These are phyloP conservation scores for Pseudocercospora eumusae DNA, from an alignment of 2,329 filamentous ascomycete species.

Conservation along the genomic window DNA sequence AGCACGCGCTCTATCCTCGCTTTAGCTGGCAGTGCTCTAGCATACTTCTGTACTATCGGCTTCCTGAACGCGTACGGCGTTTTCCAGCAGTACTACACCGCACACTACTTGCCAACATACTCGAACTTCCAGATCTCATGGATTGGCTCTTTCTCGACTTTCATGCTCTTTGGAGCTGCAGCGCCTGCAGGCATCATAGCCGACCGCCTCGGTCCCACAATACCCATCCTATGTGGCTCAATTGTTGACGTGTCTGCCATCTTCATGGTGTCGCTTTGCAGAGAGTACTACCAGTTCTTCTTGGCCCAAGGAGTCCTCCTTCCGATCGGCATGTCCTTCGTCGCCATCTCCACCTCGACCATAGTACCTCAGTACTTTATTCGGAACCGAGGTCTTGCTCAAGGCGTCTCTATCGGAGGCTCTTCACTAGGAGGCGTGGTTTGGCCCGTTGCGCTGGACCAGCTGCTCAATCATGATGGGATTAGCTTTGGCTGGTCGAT, in stretches of 20 bases:
- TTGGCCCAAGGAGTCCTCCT: constrained; percentile 53
- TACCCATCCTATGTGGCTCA: constrained; percentile 28
- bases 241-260: constrained; percentile 47
- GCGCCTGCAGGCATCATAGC: constrained; percentile 34
- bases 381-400: constrained; percentile 49
- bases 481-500: constrained; percentile 59
- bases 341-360: constrained; percentile 50
- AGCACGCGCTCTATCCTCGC: constrained; percentile 25
- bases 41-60: constrained; percentile 33
- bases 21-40: constrained; percentile 24
- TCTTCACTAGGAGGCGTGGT: constrained; percentile 21
- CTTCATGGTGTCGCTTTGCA: constrained; percentile 51
- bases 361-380: constrained; percentile 51
- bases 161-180: constrained; percentile 34
- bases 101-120: constrained; percentile 24
- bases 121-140: constrained; percentile 36
- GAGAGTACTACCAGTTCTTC: constrained; percentile 56
- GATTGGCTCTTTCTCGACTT: constrained; percentile 35
- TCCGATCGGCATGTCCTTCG: constrained; percentile 46
- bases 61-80: constrained; percentile 35
- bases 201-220: constrained; percentile 34
- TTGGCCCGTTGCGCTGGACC: constrained; percentile 49
- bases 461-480: constrained; percentile 49
- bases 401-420: constrained; percentile 38
- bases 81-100: constrained; percentile 35